phyloP scores from a whole-genome alignment of 345 rosid genomes.

The Camelina sativa region DNA sequence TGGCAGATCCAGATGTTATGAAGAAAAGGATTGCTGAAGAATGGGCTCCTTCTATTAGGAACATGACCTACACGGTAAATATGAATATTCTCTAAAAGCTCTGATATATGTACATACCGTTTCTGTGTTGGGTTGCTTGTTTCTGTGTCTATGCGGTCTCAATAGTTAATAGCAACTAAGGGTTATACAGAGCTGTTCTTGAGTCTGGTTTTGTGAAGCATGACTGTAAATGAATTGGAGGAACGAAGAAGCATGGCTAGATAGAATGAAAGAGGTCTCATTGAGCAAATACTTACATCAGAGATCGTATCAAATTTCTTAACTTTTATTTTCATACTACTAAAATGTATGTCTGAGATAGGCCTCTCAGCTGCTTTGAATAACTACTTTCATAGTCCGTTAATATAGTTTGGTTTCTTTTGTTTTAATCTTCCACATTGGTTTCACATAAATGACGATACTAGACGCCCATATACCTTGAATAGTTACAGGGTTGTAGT shows the following conservation, averaged over 20 bases:
- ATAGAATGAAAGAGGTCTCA: background rate
- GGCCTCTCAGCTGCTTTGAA: background rate
- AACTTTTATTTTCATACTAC: background rate
- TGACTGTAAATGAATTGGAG: constrained; percentile 6
- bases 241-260: background rate
- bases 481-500: no score
- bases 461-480: no score
- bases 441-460: no score
- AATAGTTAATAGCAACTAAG: background rate
- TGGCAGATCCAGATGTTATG: constrained; percentile 63
- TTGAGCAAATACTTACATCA: background rate
- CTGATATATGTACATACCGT: background rate
- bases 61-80: constrained; percentile 71
- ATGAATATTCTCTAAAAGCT: background rate
- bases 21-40: constrained; percentile 72
- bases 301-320: background rate
- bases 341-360: background rate
- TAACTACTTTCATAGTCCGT: background rate
- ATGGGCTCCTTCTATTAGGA: constrained; percentile 87
- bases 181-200: background rate
- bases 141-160: background rate
- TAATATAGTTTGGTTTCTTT: background rate
- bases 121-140: background rate
- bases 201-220: constrained; percentile 6
- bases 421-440: background rate